A percentile compares a stretch with the other conserved stretches of the same genome.
These are phyloP conservation scores for Cladosporium phlei DNA, from an alignment of 2,329 filamentous ascomycete genomes.

Conservation along the genomic window DNA sequence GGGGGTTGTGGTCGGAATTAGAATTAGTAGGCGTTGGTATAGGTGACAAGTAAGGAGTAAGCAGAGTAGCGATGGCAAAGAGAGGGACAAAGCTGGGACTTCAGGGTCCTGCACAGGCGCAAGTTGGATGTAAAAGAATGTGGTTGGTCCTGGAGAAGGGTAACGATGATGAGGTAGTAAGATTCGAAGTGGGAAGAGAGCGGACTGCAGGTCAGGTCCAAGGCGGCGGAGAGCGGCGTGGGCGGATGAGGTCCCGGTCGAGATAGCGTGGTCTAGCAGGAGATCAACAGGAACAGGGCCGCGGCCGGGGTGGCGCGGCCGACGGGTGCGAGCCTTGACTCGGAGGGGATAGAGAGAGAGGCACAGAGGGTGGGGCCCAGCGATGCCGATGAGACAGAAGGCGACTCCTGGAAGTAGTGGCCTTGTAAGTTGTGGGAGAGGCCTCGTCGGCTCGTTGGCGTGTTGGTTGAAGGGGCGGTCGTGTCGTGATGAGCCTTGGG, in stretches of 20 bases:
- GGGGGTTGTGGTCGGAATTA: slow-evolving; percentile 19
- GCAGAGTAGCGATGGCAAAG: slow-evolving; percentile 19
- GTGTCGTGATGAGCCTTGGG: not conserved
- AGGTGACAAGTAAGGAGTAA: slow-evolving; percentile 18
- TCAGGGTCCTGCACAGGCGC: slow-evolving; percentile 30
- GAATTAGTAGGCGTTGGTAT: slow-evolving; percentile 24
- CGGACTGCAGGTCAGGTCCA: slow-evolving; percentile 26
- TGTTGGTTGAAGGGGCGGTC: not conserved
- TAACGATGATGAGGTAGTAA: slow-evolving; percentile 23
- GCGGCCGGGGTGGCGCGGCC: slow-evolving; percentile 29
- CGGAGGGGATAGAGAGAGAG: no score
- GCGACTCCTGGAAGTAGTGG: not conserved
- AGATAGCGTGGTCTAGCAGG: slow-evolving; percentile 28
- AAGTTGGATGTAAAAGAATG: slow-evolving; percentile 32
- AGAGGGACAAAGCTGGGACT: slow-evolving; percentile 17
- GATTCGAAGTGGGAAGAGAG: slow-evolving; percentile 21
- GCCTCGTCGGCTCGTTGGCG: slow-evolving; percentile 1
- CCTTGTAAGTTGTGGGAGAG: no score
- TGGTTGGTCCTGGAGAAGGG: slow-evolving; percentile 27
- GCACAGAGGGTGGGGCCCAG: slow-evolving; percentile 24
- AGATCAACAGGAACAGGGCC: slow-evolving; percentile 30
- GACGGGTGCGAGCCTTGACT: slow-evolving; percentile 24
- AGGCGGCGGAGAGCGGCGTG: slow-evolving; percentile 30
- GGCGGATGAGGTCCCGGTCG: slow-evolving; percentile 27
- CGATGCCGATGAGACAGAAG: slow-evolving; percentile 29